Conservation (phyloP, 1,139 yeast species). For the Pichia sp. region DNA sequence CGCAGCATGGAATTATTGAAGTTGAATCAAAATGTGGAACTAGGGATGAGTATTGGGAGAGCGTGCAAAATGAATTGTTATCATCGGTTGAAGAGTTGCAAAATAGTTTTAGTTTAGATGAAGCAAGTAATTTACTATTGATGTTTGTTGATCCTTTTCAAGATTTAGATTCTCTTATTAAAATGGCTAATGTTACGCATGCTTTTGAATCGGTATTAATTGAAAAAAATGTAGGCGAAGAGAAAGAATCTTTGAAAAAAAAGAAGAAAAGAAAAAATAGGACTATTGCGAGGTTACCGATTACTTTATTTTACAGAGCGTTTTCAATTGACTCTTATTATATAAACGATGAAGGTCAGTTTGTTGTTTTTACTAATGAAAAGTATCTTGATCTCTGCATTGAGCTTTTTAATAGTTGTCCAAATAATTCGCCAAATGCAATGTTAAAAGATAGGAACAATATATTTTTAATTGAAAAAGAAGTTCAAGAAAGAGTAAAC, state of each 20-base stretch:
- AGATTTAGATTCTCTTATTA: conserved; percentile 41
- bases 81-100: conserved; percentile 31
- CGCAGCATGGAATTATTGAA: conserved; percentile 20
- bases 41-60: conserved; percentile 36
- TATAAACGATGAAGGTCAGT: conserved; percentile 36
- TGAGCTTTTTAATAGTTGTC: conserved; percentile 51
- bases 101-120: conserved; percentile 31
- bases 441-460: conserved; percentile 27
- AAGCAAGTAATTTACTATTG: conserved; percentile 41
- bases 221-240: conserved; percentile 18
- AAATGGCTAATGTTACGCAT: conserved; percentile 43
- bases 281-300: conserved; percentile 13
- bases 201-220: conserved; percentile 40
- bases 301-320: conserved; percentile 44
- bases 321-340: conserved; percentile 49
- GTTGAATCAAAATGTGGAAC: conserved; percentile 19
- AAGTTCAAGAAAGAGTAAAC: conserved; percentile 41
- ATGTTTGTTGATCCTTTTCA: conserved; percentile 42
- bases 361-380: conserved; percentile 44
- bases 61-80: conserved; percentile 26
- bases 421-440: conserved; percentile 15
- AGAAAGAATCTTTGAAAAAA: conserved; percentile 24
- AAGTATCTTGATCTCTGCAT: conserved; percentile 48
- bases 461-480: conserved; percentile 41
- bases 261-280: conserved; percentile 19